A percentile compares a stretch with the other conserved stretches of the same genome.
Evolutionary conservation across 2,329 filamentous ascomycete species (phyloP).

Genomic region (Phoma sp.): DNA sequence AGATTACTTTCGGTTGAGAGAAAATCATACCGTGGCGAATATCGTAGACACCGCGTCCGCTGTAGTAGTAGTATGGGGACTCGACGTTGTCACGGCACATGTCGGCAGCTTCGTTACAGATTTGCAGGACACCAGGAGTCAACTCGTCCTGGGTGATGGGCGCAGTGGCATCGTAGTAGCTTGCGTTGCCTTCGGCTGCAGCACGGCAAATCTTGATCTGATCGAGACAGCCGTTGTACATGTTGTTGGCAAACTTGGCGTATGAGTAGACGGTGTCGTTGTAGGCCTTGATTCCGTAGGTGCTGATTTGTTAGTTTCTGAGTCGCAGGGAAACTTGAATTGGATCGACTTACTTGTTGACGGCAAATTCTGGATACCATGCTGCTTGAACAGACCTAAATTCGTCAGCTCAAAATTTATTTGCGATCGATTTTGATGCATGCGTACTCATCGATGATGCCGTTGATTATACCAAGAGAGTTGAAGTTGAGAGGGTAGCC

Average conservation of each 20-base stretch:
- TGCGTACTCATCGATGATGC: conserved; percentile 46
- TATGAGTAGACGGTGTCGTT: conserved; percentile 66
- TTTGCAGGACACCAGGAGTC: conserved; percentile 31
- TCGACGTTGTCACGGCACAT: conserved; percentile 65
- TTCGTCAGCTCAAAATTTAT: not conserved
- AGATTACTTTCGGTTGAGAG: too few relatives aligned
- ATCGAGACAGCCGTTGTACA: conserved; percentile 56
- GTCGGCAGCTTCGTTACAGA: conserved; percentile 61
- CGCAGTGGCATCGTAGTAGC: conserved; percentile 26
- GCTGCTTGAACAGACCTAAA: conserved; percentile 51
- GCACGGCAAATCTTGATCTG: conserved; percentile 60
- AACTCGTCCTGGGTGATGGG: conserved; percentile 35
- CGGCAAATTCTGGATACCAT: conserved; percentile 59
- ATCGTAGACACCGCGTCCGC: conserved; percentile 61
- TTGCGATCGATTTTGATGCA: not conserved
- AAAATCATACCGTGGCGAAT: conserved; percentile 51
- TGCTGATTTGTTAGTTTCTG: conserved; percentile 21
- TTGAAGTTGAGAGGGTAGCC: conserved; percentile 61
- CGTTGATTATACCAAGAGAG: conserved; percentile 60
- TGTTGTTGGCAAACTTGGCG: conserved; percentile 61
- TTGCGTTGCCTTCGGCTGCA: conserved; percentile 45
- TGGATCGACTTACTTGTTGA: too few relatives aligned
- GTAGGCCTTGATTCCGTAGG: conserved; percentile 61
- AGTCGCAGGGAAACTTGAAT: too few relatives aligned
- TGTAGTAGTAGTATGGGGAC: conserved; percentile 61